Conservation (phyloP, 2,329 filamentous ascomycete species). For the Saccharata proteae region DNA sequence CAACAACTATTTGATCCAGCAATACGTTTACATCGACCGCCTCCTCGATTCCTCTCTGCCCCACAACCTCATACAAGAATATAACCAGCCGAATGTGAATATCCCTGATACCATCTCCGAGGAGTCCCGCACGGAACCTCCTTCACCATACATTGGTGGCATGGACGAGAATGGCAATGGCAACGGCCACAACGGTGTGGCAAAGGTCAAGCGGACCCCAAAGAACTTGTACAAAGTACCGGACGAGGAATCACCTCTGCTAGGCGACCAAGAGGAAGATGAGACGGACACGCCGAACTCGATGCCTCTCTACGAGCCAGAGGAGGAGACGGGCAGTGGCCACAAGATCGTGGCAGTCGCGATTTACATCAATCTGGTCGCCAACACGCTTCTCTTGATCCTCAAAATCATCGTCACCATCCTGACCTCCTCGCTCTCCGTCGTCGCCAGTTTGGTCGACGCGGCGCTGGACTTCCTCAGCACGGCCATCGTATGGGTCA, state of each 20-base stretch:
- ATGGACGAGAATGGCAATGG: constrained; percentile 8
- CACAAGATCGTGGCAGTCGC: constrained; percentile 71
- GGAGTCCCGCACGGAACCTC: constrained; percentile 35
- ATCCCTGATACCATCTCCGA: constrained; percentile 68
- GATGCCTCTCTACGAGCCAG: constrained; percentile 56
- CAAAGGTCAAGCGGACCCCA: constrained; percentile 45
- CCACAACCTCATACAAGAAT: constrained; percentile 83
- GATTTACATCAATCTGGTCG: constrained; percentile 73
- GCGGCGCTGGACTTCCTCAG: constrained; percentile 70
- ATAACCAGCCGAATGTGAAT: constrained; percentile 51
- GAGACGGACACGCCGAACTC: constrained; percentile 37
- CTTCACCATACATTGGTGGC: constrained; percentile 6
- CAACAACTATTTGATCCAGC: constrained; percentile 76
- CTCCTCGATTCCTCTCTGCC: constrained; percentile 86
- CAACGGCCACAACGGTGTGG: constrained; percentile 9
- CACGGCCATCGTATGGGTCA: constrained; percentile 70
- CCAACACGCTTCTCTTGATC: constrained; percentile 62
- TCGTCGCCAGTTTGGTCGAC: constrained; percentile 68
- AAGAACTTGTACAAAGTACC: constrained; percentile 70
- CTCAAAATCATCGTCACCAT: constrained; percentile 68
- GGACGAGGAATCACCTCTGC: constrained; percentile 54
- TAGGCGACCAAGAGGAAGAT: constrained; percentile 32
- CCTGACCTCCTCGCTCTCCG: constrained; percentile 69
- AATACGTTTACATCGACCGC: constrained; percentile 88
- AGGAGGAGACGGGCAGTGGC: constrained; percentile 61